Percentiles rank a stretch among this genome's conserved stretches.
These are phyloP conservation scores for Aureobasidium sp. DNA, from an alignment of 2,329 filamentous ascomycete genomes.

Conservation along the genomic window DNA sequence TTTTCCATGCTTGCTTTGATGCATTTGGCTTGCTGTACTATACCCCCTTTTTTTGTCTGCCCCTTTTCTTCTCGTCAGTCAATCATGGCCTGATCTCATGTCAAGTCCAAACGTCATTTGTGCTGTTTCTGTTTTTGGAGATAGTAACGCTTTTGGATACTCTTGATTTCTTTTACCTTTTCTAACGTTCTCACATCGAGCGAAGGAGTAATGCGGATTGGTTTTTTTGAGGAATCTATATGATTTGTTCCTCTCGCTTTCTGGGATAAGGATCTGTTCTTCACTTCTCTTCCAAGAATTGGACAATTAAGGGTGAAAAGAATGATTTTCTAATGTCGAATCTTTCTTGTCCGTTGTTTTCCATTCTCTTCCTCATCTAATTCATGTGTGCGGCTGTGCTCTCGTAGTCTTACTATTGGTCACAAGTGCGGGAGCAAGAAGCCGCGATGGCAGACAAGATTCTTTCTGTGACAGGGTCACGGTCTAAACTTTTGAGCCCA, in stretches of 20 bases:
- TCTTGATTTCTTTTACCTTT: neutral
- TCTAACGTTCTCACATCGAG: too few relatives aligned
- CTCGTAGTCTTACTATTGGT: too few relatives aligned
- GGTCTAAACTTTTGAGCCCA: too few relatives aligned
- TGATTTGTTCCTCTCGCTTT: neutral
- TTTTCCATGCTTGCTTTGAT: neutral
- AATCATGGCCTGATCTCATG: too few relatives aligned
- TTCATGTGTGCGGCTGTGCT: too few relatives aligned
- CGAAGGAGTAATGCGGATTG: slow-evolving; percentile 6
- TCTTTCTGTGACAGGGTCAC: too few relatives aligned
- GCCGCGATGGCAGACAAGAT: too few relatives aligned
- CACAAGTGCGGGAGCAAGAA: too few relatives aligned
- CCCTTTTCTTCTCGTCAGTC: neutral
- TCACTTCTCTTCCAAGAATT: neutral
- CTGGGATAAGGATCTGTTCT: neutral
- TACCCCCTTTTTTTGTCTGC: neutral
- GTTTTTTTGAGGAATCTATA: neutral
- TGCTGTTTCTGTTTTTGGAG: too few relatives aligned
- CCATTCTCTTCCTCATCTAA: too few relatives aligned
- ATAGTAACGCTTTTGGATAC: neutral
- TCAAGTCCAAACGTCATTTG: too few relatives aligned
- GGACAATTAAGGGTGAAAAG: neutral
- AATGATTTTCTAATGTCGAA: neutral
- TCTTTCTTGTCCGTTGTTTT: neutral
- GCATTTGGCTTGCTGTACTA: slow-evolving; percentile 8